Base-by-base conservation (phyloP, 2,329 filamentous ascomycete species). In the Talaromyces sp. region DNA sequence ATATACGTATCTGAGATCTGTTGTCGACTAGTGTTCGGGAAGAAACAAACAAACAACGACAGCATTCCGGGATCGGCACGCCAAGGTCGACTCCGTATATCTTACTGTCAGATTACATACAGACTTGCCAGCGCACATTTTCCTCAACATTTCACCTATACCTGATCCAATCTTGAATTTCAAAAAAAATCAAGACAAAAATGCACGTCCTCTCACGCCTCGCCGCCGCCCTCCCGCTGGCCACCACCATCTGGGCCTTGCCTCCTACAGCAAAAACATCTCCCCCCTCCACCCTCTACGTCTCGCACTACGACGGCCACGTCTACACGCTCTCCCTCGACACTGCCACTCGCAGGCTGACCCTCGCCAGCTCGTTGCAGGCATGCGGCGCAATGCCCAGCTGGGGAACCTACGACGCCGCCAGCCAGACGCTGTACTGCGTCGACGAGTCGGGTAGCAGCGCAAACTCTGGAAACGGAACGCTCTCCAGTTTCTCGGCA, bases 251-350 rank as follows among this genome's bases (percentile, higher is more conserved):
- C 43, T 46, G 43, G 43, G 43, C 49, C 11, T 13, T 52, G 13
- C 49, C 27, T 17, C 29, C 49, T 7, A 7, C 50, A 58, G 11
- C 58, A 29, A 26, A 27, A 27, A 43, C 19, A 11, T 14, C 41
- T 7, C 19, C 31, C 24, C 31, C 65, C 7, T 51, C 60, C 46
- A 66, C 62, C 26, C 70, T 78, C 55, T 77, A 72, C 61, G 73
- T 73, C 43, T 71, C 75, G 14, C 76, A 76, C 49, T 78, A 78
- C 64, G 61, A 63, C 19, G 73, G 75, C 10, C 69, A 65, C 10
- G 68, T 78, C 46, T 72, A 72, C 31, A 68, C 73, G 61, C 68
- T 24, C 66, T 77, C 21, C 61, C 50, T 26, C 17, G 31, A 49
- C 35, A 19, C 26, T 19, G 55, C 4, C 62, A 65, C 49, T 56